Evolutionary conservation across 768 basidiomycete species (phyloP).

Genomic region (Collybia nuda): DNA sequence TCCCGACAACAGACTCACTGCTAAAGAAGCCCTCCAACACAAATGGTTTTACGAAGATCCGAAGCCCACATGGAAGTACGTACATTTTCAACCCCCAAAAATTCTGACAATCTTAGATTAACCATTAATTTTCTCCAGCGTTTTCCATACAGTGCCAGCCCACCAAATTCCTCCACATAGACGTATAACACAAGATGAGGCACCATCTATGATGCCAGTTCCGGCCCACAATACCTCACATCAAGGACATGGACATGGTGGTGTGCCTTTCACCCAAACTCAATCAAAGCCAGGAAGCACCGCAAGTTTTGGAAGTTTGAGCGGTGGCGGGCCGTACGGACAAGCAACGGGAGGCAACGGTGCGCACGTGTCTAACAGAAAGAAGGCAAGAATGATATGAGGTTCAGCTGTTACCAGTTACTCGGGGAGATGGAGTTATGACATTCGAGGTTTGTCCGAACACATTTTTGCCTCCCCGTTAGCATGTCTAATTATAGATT

Average conservation of each 20-base stretch:
- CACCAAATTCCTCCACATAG: conserved; percentile 81
- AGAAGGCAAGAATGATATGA: conserved; percentile 47
- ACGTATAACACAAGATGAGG: conserved; percentile 91
- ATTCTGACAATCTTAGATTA: neutral
- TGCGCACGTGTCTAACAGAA: conserved; percentile 41
- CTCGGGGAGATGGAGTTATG: too few relatives aligned
- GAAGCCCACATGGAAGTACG: conserved; percentile 81
- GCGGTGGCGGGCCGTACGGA: conserved; percentile 49
- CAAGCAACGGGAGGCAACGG: conserved; percentile 33
- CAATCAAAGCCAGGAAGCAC: conserved; percentile 62
- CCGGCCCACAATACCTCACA: conserved; percentile 45
- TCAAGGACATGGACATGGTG: conserved; percentile 25
- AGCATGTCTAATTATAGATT: too few relatives aligned
- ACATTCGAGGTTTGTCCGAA: too few relatives aligned
- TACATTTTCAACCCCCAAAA: conserved; percentile 7
- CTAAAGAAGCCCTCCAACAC: conserved; percentile 78
- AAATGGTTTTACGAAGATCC: conserved; percentile 95
- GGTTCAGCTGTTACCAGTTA: neutral
- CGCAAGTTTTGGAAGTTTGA: conserved; percentile 62
- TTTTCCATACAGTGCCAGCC: conserved; percentile 64
- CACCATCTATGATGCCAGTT: conserved; percentile 79
- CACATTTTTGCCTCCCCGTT: too few relatives aligned
- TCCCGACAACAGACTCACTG: conserved; percentile 83
- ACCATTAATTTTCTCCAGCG: conserved; percentile 40
- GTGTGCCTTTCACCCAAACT: conserved; percentile 45